These are phyloP conservation scores for Neoarthrinium moseri DNA, from an alignment of 2,329 filamentous ascomycete genomes.

Conservation along the genomic window DNA sequence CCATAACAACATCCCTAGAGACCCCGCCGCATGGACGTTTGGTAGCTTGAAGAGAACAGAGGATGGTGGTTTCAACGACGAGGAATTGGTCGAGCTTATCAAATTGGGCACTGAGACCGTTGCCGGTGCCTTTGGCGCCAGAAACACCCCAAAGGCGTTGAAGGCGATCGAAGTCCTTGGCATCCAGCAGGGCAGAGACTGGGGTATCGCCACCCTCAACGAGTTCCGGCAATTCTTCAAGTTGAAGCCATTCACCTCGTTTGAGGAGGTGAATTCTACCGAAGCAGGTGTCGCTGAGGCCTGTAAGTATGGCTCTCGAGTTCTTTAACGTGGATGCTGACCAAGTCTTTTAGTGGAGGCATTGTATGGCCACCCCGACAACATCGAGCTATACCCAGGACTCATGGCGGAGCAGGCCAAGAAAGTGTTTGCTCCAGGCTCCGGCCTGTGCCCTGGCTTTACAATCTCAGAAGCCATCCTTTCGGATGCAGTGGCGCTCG, in stretches of 20 bases:
- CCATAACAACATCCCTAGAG: too few species aligned
- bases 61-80: slow-evolving; percentile 55
- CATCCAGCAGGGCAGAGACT: slow-evolving; percentile 43
- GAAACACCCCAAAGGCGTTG: slow-evolving; percentile 51
- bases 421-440: slow-evolving; percentile 26
- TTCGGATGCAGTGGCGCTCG: slow-evolving; percentile 59
- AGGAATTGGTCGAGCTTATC: slow-evolving; percentile 30
- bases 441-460: slow-evolving; percentile 23
- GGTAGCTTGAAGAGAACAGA: slow-evolving; percentile 14
- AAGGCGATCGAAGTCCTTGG: slow-evolving; percentile 47
- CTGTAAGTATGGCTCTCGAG: too few species aligned
- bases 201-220: slow-evolving; percentile 51
- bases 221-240: slow-evolving; percentile 53
- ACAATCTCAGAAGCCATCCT: slow-evolving; percentile 52
- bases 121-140: slow-evolving; percentile 58
- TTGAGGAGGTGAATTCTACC: too few species aligned
- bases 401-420: slow-evolving; percentile 56
- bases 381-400: slow-evolving; percentile 58
- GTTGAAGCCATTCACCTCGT: slow-evolving; percentile 45
- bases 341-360: too few species aligned
- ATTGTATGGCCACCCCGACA: slow-evolving; percentile 52
- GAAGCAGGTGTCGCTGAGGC: too few species aligned
- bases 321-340: too few species aligned
- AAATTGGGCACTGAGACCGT: slow-evolving; percentile 58
- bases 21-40: too few species aligned